Conservation (phyloP, 768 basidiomycete species). For the Porpolomopsis calyptriformis region DNA sequence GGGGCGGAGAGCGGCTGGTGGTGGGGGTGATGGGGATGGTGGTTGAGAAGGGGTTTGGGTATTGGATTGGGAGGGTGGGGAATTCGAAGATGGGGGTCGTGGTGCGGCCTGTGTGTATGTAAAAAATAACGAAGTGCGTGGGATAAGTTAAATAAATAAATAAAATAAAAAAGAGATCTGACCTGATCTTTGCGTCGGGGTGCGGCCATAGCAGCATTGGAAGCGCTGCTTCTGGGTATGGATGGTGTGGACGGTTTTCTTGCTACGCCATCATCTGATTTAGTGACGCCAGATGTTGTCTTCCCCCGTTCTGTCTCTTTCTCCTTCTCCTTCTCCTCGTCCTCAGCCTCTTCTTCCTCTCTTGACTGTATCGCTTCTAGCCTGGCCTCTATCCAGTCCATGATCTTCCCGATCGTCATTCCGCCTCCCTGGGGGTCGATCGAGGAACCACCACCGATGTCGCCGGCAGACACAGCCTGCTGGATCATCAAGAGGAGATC, state of each 20-base stretch:
- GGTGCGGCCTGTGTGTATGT: slow-evolving; percentile 13
- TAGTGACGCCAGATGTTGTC: slow-evolving; percentile 16
- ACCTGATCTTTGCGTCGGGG: slow-evolving; percentile 22
- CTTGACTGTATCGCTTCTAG: slow-evolving; percentile 63
- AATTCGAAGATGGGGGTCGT: slow-evolving; percentile 10
- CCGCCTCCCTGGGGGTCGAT: slow-evolving; percentile 39
- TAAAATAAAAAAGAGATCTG: slow-evolving; percentile 15
- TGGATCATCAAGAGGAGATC: slow-evolving; percentile 77
- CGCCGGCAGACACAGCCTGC: slow-evolving; percentile 62
- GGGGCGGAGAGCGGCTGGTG: slow-evolving; percentile 16
- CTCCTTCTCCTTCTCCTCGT: slow-evolving; percentile 58
- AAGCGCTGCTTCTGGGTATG: slow-evolving; percentile 1
- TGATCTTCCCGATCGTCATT: slow-evolving; percentile 67
- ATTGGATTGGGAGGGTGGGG: slow-evolving; percentile 11
- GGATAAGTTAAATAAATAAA: slow-evolving; percentile 10
- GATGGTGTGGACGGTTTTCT: slow-evolving; percentile 3
- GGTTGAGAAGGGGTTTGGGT: slow-evolving; percentile 18
- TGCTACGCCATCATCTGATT: slow-evolving; percentile 4
- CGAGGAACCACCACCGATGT: slow-evolving; percentile 30
- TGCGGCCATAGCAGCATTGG: slow-evolving; percentile 3
- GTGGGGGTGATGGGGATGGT: slow-evolving; percentile 27
- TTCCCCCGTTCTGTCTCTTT: slow-evolving; percentile 28
- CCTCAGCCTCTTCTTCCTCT: slow-evolving; percentile 78
- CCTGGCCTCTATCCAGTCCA: slow-evolving; percentile 81
- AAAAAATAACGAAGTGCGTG: too few species aligned